Base-by-base conservation (phyloP, 1,284 basidiomycete species). In the Cystobasidiaceae sp. region DNA sequence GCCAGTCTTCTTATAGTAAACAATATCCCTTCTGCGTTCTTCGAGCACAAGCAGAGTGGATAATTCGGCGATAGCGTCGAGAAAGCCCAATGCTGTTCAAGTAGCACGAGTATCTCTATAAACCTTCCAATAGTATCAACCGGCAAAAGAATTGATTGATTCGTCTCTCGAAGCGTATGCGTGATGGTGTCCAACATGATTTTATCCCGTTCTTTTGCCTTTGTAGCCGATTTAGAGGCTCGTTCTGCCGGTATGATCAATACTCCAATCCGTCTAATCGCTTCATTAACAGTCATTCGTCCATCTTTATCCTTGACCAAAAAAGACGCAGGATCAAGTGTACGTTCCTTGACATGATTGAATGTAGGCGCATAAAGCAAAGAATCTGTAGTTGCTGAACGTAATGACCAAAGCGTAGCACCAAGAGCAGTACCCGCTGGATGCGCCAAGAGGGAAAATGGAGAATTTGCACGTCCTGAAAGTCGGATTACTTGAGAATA, bases 11-110 rank as follows among this genome's bases (percentile, higher is more conserved):
- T 25, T 32, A 64, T 41, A 30, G 51, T 64, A 43, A 56, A 56
- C 5, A 97, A 80, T 85, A 97, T 94, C 77, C 98, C 94, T 69
- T 87, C 85, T 1, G 89, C 93, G 1, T 91, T 94, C 33, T 86
- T 83, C 66, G 89, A 90, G 46, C 98, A 83, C 19, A 99, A 83
- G 75, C 94, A 98, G 32, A 99, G 88, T 0, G 94, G 93, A 68
- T 79, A 81, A 25, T 85, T 49, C 2, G 84, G 5, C 82, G 71
- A 72, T 30, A 78, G 67, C 19, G 65, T 73, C 55, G 80, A 89
- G 77, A 86, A 97, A 56, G 87, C 88, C 96, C 96, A 99, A 75
- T 98, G 94, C 75, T 97, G 93, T 75, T 98, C 96, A 43, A 98
- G 84, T 9, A 99, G 81, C 19, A 98, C 90, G 32, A 99, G 84